Conservation (phyloP, 2,329 filamentous ascomycete genomes). For the Botryotinia narcissicola region DNA sequence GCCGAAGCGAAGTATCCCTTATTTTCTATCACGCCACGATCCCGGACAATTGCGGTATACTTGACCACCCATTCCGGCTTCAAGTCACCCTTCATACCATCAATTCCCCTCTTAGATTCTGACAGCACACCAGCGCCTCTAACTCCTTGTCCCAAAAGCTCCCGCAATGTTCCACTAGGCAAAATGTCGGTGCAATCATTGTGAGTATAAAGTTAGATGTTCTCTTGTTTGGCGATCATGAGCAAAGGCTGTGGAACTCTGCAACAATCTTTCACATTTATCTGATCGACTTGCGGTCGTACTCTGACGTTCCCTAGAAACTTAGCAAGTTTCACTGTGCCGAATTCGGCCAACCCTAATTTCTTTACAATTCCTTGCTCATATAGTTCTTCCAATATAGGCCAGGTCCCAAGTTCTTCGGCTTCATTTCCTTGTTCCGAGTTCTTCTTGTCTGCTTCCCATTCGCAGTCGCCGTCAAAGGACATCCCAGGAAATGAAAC, state of each 20-base stretch:
- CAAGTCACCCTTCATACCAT: conserved; percentile 72
- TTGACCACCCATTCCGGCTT: conserved; percentile 93
- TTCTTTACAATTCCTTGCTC: conserved; percentile 67
- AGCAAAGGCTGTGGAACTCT: conserved; percentile 88
- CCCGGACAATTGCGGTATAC: conserved; percentile 92
- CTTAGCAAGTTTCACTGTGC: conserved; percentile 73
- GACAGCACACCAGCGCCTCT: conserved; percentile 75
- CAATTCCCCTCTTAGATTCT: conserved; percentile 42
- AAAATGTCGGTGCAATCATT: conserved; percentile 92
- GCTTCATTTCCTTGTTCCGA: conserved; percentile 62
- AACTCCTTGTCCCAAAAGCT: conserved; percentile 72
- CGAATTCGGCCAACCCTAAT: conserved; percentile 89
- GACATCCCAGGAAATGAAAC: conserved; percentile 90
- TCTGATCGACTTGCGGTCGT: conserved; percentile 84
- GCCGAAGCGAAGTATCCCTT: conserved; percentile 96
- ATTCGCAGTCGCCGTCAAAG: conserved; percentile 90
- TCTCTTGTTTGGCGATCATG: conserved; percentile 75
- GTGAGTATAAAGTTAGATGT: conserved; percentile 88
- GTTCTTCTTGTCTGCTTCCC: conserved; percentile 64
- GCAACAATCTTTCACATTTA: conserved; percentile 94
- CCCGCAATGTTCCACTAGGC: conserved; percentile 77
- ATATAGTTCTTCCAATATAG: conserved; percentile 71
- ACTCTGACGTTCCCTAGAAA: conserved; percentile 72
- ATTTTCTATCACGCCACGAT: conserved; percentile 94
- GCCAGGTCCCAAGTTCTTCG: conserved; percentile 67